Conservation (phyloP, 139 green algal species). For the Yamagishiella unicocca region DNA sequence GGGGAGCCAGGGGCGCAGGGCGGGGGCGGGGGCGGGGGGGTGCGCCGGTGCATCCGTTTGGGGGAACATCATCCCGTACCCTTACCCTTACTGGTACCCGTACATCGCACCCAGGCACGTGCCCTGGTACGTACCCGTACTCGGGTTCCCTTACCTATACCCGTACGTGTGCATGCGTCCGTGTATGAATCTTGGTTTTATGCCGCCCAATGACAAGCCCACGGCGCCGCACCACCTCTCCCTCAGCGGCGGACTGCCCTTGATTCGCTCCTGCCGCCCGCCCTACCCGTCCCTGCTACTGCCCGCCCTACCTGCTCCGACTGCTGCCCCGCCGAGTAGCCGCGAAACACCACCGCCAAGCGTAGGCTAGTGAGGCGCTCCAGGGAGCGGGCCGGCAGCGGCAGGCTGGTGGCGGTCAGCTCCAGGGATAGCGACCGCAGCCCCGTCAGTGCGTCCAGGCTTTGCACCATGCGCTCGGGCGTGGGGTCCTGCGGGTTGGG, state of each 20-base stretch:
- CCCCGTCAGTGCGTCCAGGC: not conserved
- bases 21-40: not conserved
- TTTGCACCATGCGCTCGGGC: not conserved
- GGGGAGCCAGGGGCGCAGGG: not conserved
- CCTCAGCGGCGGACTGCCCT: too few species aligned
- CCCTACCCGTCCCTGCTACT: too few species aligned
- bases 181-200: too few species aligned
- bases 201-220: too few species aligned
- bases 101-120: too few species aligned
- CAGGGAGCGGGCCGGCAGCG: not conserved
- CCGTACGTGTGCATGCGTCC: too few species aligned
- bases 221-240: too few species aligned
- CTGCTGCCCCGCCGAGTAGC: slow-evolving; percentile 19
- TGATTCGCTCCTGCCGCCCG: too few species aligned
- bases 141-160: too few species aligned
- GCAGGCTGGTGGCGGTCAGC: not conserved
- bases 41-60: not conserved
- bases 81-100: too few species aligned
- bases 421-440: slow-evolving; percentile 23
- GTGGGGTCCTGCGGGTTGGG: not conserved
- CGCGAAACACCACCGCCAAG: slow-evolving; percentile 23
- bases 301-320: not conserved
- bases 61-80: too few species aligned
- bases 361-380: not conserved
- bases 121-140: too few species aligned